Base-by-base conservation (phyloP, 495 filamentous ascomycete species). In the Penicillium pulvis region DNA sequence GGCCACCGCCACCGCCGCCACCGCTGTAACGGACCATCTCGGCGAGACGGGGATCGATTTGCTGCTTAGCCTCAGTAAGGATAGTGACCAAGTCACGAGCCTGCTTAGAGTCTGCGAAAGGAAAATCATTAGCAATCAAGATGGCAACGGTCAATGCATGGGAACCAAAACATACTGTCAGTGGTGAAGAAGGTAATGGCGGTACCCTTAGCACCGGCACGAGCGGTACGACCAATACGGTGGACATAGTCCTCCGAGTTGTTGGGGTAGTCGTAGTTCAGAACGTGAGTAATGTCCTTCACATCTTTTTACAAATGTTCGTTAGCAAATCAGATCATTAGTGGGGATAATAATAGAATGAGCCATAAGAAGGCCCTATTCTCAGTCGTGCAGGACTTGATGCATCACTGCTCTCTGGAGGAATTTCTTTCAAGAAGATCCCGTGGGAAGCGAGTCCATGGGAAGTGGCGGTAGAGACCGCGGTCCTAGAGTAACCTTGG, bases 231-330 rank as follows among this genome's bases (percentile, higher is more conserved):
- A 63, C 89, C 94, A 74, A 98, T 98, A 62, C 94, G 90, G 71
- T 98, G 94, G 59, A 98, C 92, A 64, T 98, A 98, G 69, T 97
- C 93, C 77, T 98, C 93, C 77, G 94, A 98, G 82, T 98, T 98
- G 83, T 98, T 97, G 73, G 94, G 94, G 75, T 97, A 97, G 78
- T 98, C 94, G 90, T 97, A 98, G 88, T 98, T 98, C 79, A 98
- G 84, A 80, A 98, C 94, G 81, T 98, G 94, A 77, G 93, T 97
- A 79, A 98, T 98, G 84, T 98, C 93, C 77, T 92, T 92, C 83
- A 98, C 94, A 87, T 98, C 94, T 98, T 97, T 98, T 96, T 46
- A 87, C 53, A 75, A 63, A 67, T 62, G 75, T 74, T 83, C 79
- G 91, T 97, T 96, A 98, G 93, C 91, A 75, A 74, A 78, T 42